Evolutionary conservation across 495 filamentous ascomycete species (phyloP).

Genomic region (Xylaria palmicola): DNA sequence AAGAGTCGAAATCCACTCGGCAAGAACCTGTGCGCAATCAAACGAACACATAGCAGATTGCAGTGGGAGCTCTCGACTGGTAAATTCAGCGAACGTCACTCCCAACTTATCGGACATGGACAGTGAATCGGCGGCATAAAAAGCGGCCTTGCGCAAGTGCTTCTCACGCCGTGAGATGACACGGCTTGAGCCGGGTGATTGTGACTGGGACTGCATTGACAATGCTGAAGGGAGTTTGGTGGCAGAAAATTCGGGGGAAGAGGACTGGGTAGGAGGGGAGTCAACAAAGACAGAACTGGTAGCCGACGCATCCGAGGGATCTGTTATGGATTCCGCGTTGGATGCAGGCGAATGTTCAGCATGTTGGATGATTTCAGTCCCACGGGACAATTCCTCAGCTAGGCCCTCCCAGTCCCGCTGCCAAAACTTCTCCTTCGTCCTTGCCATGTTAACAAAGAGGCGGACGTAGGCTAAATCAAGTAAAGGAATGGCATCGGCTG

Average conservation of each 20-base stretch:
- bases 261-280: constrained; percentile 54
- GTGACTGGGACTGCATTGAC: constrained; percentile 21
- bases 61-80: constrained; percentile 85
- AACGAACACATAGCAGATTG: constrained; percentile 92
- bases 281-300: constrained; percentile 52
- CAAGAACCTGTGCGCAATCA: constrained; percentile 94
- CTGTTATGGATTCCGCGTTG: constrained; percentile 51
- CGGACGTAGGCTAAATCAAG: constrained; percentile 92
- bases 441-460: constrained; percentile 87
- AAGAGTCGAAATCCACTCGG: constrained; percentile 93
- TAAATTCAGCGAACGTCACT: constrained; percentile 81
- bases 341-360: constrained; percentile 62
- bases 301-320: constrained; percentile 50
- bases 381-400: constrained; percentile 84
- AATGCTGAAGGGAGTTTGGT: constrained; percentile 32
- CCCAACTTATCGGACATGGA: constrained; percentile 86
- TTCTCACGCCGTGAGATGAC: constrained; percentile 63
- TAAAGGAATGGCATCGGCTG: constrained; percentile 92
- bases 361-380: constrained; percentile 72
- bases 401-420: constrained; percentile 90
- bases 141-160: constrained; percentile 89
- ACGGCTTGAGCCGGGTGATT: constrained; percentile 30
- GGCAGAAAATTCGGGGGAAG: constrained; percentile 49
- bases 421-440: constrained; percentile 93
- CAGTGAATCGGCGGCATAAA: constrained; percentile 90